Evolutionary conservation across 768 basidiomycete species (phyloP).

Genomic region (Boletus vermiculosoides): DNA sequence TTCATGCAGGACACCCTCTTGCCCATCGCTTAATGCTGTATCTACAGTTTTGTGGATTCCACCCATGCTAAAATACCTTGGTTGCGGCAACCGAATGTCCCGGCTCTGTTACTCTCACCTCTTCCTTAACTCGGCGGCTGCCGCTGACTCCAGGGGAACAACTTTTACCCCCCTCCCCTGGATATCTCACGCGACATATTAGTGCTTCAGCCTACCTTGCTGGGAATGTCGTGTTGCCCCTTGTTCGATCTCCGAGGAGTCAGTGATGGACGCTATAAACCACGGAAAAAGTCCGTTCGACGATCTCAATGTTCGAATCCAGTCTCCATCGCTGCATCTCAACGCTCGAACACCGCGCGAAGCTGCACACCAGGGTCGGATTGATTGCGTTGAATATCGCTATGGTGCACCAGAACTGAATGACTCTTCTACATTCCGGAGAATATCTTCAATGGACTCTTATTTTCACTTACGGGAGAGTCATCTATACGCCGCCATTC

Average conservation of each 20-base stretch:
- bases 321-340: conserved; percentile 8
- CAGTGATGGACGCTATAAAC: conserved; percentile 7
- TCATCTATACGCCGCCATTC: conserved; percentile 1
- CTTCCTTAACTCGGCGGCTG: conserved; percentile 17
- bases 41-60: not conserved
- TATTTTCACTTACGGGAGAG: not conserved
- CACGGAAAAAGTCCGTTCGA: conserved; percentile 8
- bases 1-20: not conserved
- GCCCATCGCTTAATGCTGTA: not conserved
- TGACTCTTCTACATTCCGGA: not conserved
- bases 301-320: conserved; percentile 12
- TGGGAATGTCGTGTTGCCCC: conserved; percentile 9
- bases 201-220: conserved; percentile 15
- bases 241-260: conserved; percentile 30
- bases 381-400: conserved; percentile 16
- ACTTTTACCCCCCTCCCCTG: conserved; percentile 19
- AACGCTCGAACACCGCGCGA: conserved; percentile 4
- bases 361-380: conserved; percentile 7
- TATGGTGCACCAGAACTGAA: conserved; percentile 6
- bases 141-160: conserved; percentile 13
- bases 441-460: not conserved
- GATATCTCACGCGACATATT: conserved; percentile 22
- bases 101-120: conserved; percentile 5
- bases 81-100: not conserved
- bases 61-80: conserved; percentile 3